These are phyloP conservation scores for Xerocomellus intermedius DNA, from an alignment of 768 basidiomycete genomes.

Conservation along the genomic window DNA sequence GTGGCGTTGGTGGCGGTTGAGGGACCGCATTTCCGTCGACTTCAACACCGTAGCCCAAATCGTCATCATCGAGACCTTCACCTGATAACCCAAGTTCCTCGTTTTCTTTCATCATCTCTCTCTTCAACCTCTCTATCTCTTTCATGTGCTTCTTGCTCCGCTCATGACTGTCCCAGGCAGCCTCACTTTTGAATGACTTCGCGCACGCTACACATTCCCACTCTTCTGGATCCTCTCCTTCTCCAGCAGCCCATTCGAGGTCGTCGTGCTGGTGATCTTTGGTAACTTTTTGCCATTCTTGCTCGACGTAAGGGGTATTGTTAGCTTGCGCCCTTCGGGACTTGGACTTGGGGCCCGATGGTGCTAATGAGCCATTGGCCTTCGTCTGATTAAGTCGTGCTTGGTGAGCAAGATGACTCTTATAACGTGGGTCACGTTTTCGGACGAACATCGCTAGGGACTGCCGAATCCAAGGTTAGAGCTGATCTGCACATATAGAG, in stretches of 20 bases:
- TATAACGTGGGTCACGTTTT: slow-evolving; percentile 90
- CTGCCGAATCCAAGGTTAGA: slow-evolving; percentile 36
- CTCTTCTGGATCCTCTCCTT: slow-evolving; percentile 70
- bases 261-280: slow-evolving; percentile 40
- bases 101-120: slow-evolving; percentile 76
- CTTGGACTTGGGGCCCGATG: slow-evolving; percentile 24
- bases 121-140: slow-evolving; percentile 75
- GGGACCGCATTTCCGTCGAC: slow-evolving; percentile 4
- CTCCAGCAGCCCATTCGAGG: slow-evolving; percentile 72
- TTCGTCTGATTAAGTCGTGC: slow-evolving; percentile 38
- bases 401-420: slow-evolving; percentile 53
- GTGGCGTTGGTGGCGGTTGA: slow-evolving; percentile 17
- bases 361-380: slow-evolving; percentile 30
- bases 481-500: not conserved
- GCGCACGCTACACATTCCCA: slow-evolving; percentile 96
- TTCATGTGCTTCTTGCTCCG: slow-evolving; percentile 91
- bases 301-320: slow-evolving; percentile 63
- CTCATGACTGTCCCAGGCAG: slow-evolving; percentile 96
- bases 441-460: slow-evolving; percentile 72
- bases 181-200: slow-evolving; percentile 87
- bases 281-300: slow-evolving; percentile 83
- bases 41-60: slow-evolving; percentile 14
- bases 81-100: slow-evolving; percentile 55
- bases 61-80: slow-evolving; percentile 31
- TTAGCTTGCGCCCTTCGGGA: slow-evolving; percentile 25